Conservation (phyloP, 441 rosid genomes). For the Jatropha podagrica region DNA sequence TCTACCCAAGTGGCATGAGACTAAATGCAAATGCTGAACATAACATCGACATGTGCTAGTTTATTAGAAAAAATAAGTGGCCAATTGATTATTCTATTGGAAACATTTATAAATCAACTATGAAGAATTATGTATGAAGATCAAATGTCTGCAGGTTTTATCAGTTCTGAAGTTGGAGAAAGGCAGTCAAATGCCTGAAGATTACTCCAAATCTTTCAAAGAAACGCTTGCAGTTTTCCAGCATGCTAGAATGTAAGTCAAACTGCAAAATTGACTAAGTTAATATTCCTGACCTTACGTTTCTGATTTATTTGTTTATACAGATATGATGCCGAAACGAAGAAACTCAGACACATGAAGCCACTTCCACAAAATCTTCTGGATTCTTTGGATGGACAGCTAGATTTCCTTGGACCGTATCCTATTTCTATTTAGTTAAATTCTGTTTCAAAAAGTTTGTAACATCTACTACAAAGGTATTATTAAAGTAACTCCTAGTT, state of each 20-base stretch:
- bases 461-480: conserved; percentile 5
- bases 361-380: conserved; percentile 58
- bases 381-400: conserved; percentile 44
- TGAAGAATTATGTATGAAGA: no score
- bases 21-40: no score
- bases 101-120: no score
- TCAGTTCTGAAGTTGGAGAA: conserved; percentile 76
- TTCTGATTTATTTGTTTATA: conserved; percentile 13
- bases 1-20: no score
- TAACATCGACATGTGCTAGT: no score
- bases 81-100: no score
- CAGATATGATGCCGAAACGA: conserved; percentile 61
- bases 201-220: conserved; percentile 58
- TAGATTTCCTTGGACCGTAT: conserved; percentile 95
- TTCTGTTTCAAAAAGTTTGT: background rate
- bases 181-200: conserved; percentile 73
- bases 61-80: no score
- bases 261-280: conserved; percentile 8
- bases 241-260: conserved; percentile 66
- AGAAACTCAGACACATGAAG: conserved; percentile 59
- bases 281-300: conserved; percentile 13
- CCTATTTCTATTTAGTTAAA: conserved; percentile 33
- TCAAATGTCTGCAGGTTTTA: conserved; percentile 45
- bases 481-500: background rate
- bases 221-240: conserved; percentile 84